A percentile compares a stretch with the other conserved stretches of the same genome.
phyloP scores from a whole-genome alignment of 2,329 filamentous ascomycete genomes.

The Stemphylium beticola region DNA sequence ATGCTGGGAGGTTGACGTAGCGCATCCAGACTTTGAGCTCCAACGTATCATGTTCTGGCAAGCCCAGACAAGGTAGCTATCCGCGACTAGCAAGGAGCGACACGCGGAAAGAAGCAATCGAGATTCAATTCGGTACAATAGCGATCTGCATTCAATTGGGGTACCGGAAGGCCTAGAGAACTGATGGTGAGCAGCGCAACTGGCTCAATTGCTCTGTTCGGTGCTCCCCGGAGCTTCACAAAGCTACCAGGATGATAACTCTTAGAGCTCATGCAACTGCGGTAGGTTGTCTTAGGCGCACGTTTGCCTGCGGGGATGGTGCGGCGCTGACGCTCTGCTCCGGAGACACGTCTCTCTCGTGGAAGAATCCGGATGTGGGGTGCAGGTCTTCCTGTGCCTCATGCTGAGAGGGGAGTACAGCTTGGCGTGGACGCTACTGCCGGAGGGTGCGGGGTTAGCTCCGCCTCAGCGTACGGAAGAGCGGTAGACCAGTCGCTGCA shows the following conservation, averaged over 20 bases:
- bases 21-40: conserved; percentile 6
- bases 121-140: background rate
- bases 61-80: background rate
- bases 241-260: conserved; percentile 11
- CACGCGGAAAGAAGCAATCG: background rate
- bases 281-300: conserved; percentile 17
- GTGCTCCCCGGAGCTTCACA: conserved; percentile 14
- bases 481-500: conserved; percentile 5
- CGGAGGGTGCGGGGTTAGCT: conserved; percentile 31
- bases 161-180: background rate
- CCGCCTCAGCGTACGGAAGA: conserved; percentile 8
- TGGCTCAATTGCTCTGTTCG: conserved; percentile 14
- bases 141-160: background rate
- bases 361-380: conserved; percentile 43
- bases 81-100: background rate
- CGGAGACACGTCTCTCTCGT: conserved; percentile 16
- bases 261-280: conserved; percentile 11
- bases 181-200: background rate
- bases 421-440: conserved; percentile 33
- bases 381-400: conserved; percentile 31
- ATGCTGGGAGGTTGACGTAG: conserved; percentile 12
- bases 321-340: conserved; percentile 25
- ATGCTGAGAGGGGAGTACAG: conserved; percentile 20
- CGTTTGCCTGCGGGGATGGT: conserved; percentile 23
- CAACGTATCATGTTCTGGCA: conserved; percentile 10